Evolutionary conservation across 2,329 filamentous ascomycete species (phyloP), one percentile per base, ranked within the genome.

Genomic region (Pezicula neosporulosa): DNA sequence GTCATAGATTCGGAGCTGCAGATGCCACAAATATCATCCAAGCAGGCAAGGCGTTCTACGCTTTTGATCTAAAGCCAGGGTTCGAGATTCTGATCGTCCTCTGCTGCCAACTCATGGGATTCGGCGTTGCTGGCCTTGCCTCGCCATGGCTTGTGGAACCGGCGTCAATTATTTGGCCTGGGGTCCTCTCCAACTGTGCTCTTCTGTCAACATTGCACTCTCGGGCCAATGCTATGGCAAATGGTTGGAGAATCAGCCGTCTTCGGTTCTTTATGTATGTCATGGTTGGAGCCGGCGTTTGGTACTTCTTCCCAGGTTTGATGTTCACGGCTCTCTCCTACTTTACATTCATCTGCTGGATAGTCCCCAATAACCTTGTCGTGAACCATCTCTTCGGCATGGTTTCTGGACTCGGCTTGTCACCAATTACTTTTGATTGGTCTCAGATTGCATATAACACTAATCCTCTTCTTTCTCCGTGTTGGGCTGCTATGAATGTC

Each of bases 381-480:
- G 68, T 89, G 41, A 90, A 90, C 58, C 85, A 89, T 65, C 64
- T 89, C 3, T 89, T 89, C 59, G 86, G 86, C 3, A 84, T 83
- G 52, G 76, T 74, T 45, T 86, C 82, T 0, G 86, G 86, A 0
- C 56, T 89, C 7, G 87, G 83, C 0, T 62, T 89, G 27, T 66
- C 89, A 3, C 86, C 86, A 1, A 80, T 90, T 35, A 89, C 85
- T 0, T 87, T 90, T 62, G 86, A 90, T 71, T 89, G 86, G 85
- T 85, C 85, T 3, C 85, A 89, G 61, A 77, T 88, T 48, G 76
- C 39, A 15, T 56, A 51, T 41, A 46, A 49, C 18, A 75, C 75
- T 76, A 53, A 30, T 8, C 53, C 83, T 3, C 68, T 87, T 37
- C 83, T 88, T 43, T 79, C 83, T 1, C 86, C 86, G 4, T 89